Conservation (phyloP, 139 green algal genomes). For the Mesostigma viride region DNA sequence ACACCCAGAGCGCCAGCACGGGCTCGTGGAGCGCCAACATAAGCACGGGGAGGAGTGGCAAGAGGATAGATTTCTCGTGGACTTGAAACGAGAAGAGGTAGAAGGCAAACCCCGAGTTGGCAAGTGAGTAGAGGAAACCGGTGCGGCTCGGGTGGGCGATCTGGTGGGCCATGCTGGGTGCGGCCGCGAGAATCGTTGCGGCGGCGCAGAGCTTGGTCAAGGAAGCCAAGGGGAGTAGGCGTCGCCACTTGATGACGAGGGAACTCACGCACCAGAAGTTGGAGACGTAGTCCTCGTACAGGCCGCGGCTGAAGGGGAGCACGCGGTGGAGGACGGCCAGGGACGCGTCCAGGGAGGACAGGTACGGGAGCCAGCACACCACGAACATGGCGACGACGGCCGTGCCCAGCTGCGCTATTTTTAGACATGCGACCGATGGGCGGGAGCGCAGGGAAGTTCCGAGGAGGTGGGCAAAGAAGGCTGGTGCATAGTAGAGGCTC, state of each 20-base stretch:
- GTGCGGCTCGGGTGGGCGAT: constrained; percentile 35
- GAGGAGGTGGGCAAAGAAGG: constrained; percentile 90
- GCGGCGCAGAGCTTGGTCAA: constrained; percentile 43
- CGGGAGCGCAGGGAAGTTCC: constrained; percentile 54
- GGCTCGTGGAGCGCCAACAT: constrained; percentile 49
- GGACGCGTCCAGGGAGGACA: constrained; percentile 29
- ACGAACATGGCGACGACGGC: constrained; percentile 54
- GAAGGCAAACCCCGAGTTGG: constrained; percentile 72
- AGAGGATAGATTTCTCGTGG: constrained; percentile 93
- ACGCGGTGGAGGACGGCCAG: constrained; percentile 50
- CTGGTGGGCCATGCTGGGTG: constrained; percentile 55
- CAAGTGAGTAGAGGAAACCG: constrained; percentile 68
- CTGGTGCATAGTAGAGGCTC: constrained; percentile 83
- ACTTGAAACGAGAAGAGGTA: constrained; percentile 97
- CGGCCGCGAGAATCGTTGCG: constrained; percentile 47
- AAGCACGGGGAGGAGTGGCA: constrained; percentile 73
- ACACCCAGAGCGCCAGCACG: constrained; percentile 41
- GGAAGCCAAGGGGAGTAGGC: constrained; percentile 29
- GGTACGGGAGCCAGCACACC: constrained; percentile 65
- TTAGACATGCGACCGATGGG: too few relatives aligned
- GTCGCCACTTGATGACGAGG: constrained; percentile 77
- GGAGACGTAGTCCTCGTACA: constrained; percentile 96
- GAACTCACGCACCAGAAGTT: constrained; percentile 91
- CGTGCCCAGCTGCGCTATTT: constrained; percentile 30
- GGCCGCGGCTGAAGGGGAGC: constrained; percentile 66